phyloP scores from a whole-genome alignment of 1,284 basidiomycete species.

The Cutaneotrichosporon dermatis region DNA sequence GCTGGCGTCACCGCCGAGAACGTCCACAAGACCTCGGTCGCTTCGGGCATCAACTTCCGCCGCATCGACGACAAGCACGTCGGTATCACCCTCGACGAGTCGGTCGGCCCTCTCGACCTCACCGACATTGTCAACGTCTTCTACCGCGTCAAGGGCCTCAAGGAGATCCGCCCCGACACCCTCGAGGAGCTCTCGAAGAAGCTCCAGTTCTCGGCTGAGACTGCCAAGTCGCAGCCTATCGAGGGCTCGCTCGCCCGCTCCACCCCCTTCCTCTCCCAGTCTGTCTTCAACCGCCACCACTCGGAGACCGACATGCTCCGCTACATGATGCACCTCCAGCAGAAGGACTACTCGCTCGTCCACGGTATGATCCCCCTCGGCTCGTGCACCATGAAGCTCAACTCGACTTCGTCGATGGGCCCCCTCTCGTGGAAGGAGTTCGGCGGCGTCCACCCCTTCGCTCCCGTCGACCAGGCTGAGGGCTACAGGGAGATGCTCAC shows the following conservation, averaged over 20 bases:
- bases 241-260: slow-evolving; percentile 59
- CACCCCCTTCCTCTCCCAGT: slow-evolving; percentile 73
- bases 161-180: slow-evolving; percentile 42
- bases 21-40: slow-evolving; percentile 66
- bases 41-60: slow-evolving; percentile 78
- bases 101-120: slow-evolving; percentile 69
- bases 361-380: slow-evolving; percentile 98
- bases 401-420: slow-evolving; percentile 94
- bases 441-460: slow-evolving; percentile 85
- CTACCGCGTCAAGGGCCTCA: slow-evolving; percentile 51
- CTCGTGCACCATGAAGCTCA: slow-evolving; percentile 95
- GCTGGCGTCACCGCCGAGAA: slow-evolving; percentile 57
- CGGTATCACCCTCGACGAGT: slow-evolving; percentile 91
- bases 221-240: slow-evolving; percentile 50
- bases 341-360: slow-evolving; percentile 89
- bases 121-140: slow-evolving; percentile 79
- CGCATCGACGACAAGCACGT: slow-evolving; percentile 69
- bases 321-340: slow-evolving; percentile 88
- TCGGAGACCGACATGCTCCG: slow-evolving; percentile 98
- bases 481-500: slow-evolving; percentile 82
- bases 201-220: slow-evolving; percentile 30
- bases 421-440: slow-evolving; percentile 94
- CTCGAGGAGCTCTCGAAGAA: slow-evolving; percentile 45
- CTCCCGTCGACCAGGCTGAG: slow-evolving; percentile 79
- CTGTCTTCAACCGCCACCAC: slow-evolving; percentile 91